Evolutionary conservation across 192 early-diverging fungal species (phyloP), one percentile per base, ranked within the genome.

Genomic region (Backusella macrospora): DNA sequence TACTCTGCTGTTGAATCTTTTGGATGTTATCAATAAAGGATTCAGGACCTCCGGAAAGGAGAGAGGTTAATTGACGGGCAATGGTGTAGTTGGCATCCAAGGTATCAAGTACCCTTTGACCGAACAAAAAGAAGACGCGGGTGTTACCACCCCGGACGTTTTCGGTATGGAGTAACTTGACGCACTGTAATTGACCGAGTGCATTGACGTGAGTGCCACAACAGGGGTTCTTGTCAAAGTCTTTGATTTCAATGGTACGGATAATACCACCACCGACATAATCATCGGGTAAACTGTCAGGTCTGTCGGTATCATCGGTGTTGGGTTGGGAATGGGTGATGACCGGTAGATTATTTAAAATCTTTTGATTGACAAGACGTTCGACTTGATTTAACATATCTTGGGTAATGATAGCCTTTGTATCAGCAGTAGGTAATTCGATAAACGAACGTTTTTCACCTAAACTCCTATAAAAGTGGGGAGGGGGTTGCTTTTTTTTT

Each of bases 181-280:
- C 69, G 38, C 76, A 77, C 68, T 92, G 91, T 37, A 94, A 81
- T 47, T 92, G 84, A n/a, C 85, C 83, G 15, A 88, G 82, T 10
- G 71, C 80, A 3, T 72, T 70, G 48, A 90, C 84, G 62, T 92
- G 91, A 6, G 92, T 94, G 23, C 92, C 92, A 65, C 92, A 94
- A 78, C 92, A 94, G 15, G 90, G 88, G 63, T 90, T 90, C 39
- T 73, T 77, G 52, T 89, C 87, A 13, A 91, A 23, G 9, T 76
- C 81, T n/a, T 75, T 78, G 52, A 89, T 86, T 13, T 67, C 72
- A 38, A 86, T 79, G 46, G 84, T 85, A 40, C 87, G 78, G 43
- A 89, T 79, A 4, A 82, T 74, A 13, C 84, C 80, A 2, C 76
- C 76, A 5, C 78, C 82, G 6, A 73, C 68, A 52, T 86, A 76